Conservation (phyloP, 2,329 filamentous ascomycete species). For the Colletotrichum melonis region DNA sequence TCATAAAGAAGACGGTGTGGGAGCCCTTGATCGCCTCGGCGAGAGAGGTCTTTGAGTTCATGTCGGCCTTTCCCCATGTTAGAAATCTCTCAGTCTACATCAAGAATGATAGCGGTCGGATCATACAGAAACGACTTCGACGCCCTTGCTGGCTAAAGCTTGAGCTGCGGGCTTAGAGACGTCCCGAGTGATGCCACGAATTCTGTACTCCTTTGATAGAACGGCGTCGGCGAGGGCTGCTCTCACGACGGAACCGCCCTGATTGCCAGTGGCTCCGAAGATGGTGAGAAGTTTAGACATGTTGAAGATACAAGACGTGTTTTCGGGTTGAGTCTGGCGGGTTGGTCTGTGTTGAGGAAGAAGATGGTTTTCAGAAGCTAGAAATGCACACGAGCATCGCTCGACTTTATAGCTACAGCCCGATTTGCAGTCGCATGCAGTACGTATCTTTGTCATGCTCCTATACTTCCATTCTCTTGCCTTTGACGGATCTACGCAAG, state of each 20-base stretch:
- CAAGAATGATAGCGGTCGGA: no score
- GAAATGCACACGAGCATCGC: no score
- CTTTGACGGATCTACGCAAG: no score
- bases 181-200: conserved; percentile 62
- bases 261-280: conserved; percentile 62
- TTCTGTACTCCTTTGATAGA: conserved; percentile 55
- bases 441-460: no score
- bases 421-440: no score
- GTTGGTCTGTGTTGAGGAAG: no score
- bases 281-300: conserved; percentile 48
- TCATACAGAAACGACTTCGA: conserved; percentile 53
- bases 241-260: conserved; percentile 59
- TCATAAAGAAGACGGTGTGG: conserved; percentile 55
- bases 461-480: no score
- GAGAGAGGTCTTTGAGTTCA: conserved; percentile 49
- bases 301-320: neutral
- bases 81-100: neutral
- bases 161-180: conserved; percentile 51
- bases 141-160: conserved; percentile 51
- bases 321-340: no score
- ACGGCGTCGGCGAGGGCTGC: conserved; percentile 57
- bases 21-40: conserved; percentile 53
- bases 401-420: no score
- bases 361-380: no score
- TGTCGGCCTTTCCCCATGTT: conserved; percentile 47